A percentile compares a stretch with the other conserved stretches of the same genome.
Conservation (phyloP, 257 asterid species). For the Ocimum tenuiflorum region DNA sequence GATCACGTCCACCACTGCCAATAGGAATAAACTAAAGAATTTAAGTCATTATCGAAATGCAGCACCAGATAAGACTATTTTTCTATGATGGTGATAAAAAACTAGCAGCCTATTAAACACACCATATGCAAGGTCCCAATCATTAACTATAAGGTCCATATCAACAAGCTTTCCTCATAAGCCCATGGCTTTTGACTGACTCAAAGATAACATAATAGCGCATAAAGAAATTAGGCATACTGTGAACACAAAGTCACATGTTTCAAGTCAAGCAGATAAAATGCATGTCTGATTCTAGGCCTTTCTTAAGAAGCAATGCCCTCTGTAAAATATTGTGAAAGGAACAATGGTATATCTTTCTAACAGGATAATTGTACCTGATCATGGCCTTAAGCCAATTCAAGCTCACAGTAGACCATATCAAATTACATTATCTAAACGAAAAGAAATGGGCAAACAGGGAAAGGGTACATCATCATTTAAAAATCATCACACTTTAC, state of each 20-base stretch:
- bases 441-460: background rate
- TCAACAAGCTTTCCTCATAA: background rate
- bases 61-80: background rate
- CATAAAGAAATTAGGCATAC: background rate
- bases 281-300: background rate
- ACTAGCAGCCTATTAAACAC: background rate
- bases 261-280: background rate
- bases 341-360: background rate
- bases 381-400: too few relatives aligned
- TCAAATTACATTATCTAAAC: background rate
- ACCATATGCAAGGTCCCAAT: too few relatives aligned
- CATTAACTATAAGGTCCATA: background rate
- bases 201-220: background rate
- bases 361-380: too few relatives aligned
- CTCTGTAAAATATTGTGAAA: background rate
- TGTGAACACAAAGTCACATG: background rate
- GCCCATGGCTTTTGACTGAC: background rate
- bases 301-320: background rate
- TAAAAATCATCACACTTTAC: background rate
- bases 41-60: background rate
- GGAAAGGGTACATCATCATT: background rate
- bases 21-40: slow-evolving; percentile 24
- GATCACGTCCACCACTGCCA: slow-evolving; percentile 89
- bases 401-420: too few relatives aligned
- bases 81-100: background rate